A percentile compares a stretch with the other conserved stretches of the same genome.
Conservation (phyloP, 139 green algal species). For the Chlorella vulgaris region DNA sequence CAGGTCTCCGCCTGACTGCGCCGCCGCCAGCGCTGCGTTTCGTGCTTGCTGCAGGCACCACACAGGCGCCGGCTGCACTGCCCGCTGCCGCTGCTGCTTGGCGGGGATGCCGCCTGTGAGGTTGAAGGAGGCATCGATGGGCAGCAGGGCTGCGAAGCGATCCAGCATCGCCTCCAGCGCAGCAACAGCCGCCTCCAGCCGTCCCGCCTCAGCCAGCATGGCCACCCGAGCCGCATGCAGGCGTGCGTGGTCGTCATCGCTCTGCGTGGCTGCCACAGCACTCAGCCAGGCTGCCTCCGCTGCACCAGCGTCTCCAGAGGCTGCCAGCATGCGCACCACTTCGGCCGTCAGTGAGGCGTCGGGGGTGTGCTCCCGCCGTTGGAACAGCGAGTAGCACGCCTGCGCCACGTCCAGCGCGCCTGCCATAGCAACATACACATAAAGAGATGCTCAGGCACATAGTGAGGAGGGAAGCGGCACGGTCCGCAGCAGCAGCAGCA, state of each 20-base stretch:
- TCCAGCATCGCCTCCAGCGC: conserved; percentile 14
- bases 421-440: background rate
- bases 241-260: background rate
- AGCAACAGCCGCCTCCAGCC: background rate
- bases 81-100: background rate
- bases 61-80: background rate
- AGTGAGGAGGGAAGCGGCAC: background rate
- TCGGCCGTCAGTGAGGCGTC: background rate
- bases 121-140: conserved; percentile 5
- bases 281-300: background rate
- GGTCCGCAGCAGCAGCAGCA: no score
- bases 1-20: background rate
- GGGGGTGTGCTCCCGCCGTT: background rate
- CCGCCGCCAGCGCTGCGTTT: conserved; percentile 16
- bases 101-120: background rate
- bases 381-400: conserved; percentile 2
- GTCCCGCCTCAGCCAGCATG: background rate
- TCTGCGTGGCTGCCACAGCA: background rate
- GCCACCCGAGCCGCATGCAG: conserved; percentile 20
- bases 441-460: background rate
- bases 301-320: no score
- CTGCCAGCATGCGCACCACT: background rate
- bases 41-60: background rate
- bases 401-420: background rate
- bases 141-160: background rate